Evolutionary conservation across 345 rosid species (phyloP), one percentile per base, ranked within the genome.

Genomic region (Dimocarpus longan): DNA sequence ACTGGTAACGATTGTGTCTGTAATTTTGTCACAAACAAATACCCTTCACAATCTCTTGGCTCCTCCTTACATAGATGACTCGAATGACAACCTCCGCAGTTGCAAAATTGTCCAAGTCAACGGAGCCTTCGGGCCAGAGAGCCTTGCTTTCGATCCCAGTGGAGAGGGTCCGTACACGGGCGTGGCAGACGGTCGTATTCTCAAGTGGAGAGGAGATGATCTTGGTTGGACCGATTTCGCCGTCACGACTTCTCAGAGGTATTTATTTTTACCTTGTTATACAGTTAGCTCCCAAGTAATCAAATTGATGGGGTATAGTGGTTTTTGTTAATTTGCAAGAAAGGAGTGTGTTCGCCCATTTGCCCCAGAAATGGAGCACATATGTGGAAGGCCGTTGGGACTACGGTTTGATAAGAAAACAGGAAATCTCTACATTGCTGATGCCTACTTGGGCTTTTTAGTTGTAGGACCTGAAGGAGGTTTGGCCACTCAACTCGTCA

Each of bases 321-420:
- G 32, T 76, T 69, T 60, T 77, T 79, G 79, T 32, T 79, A 74
- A 77, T 62, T 56, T 75, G 44, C 70, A 48, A 91, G 94, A 93
- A 16, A 84, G 87, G 75, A 68, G 28, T 93, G 98, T 46, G 88
- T 82, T 80, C 91, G 84, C 3, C 89, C 97, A 18, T 88, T 90
- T 73, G 89, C 87, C 68, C 91, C 93, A 50, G 85, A 84, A 74
- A 26, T 82, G 88, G 98, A 93, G 86, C 93, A 91, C 74, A 70
- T 89, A 1, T 93, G 97, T 85, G 98, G 97, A 66, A 90, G 98
- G 71, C 94, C 97, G 18, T 79, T 93, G 65, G 97, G 97, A 50
- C 79, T 93, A 39, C 83, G 88, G 72, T 93, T 92, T 43, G 86
- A 91, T 79, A 82, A 84, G 75, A 85, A 75, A 85, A 89, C 87